These are phyloP conservation scores for Pseudogymnoascus sp. DNA, from an alignment of 2,329 filamentous ascomycete species.

Conservation along the genomic window DNA sequence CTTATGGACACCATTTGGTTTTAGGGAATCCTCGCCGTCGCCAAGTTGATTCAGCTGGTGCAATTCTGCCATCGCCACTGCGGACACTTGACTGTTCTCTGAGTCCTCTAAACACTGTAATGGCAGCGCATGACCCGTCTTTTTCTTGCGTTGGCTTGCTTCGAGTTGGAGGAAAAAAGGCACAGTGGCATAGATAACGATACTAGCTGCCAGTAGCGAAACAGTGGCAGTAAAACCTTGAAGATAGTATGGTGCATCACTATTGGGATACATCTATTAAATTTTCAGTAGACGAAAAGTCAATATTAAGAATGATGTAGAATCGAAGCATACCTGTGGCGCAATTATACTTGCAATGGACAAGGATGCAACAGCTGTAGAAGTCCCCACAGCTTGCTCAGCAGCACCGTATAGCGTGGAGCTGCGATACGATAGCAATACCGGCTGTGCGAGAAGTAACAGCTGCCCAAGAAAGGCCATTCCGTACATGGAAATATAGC, in stretches of 20 bases:
- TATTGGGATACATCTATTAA: slow-evolving; percentile 7
- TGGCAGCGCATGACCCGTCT: slow-evolving; percentile 8
- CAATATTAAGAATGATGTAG: neutral
- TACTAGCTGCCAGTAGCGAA: slow-evolving; percentile 15
- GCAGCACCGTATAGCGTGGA: slow-evolving; percentile 5
- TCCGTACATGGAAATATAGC: slow-evolving; percentile 14
- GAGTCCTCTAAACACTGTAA: slow-evolving; percentile 4
- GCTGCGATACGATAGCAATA: slow-evolving; percentile 8
- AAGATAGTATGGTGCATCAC: slow-evolving; percentile 12
- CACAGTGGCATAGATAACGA: slow-evolving; percentile 11
- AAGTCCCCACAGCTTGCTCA: slow-evolving; percentile 7
- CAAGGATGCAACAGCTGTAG: slow-evolving; percentile 1
- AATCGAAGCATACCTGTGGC: slow-evolving; percentile 13
- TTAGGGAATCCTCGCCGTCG: neutral
- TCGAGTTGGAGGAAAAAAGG: slow-evolving; percentile 5
- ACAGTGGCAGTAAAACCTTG: slow-evolving; percentile 17
- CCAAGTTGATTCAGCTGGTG: slow-evolving; percentile 8
- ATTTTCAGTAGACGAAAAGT: neutral
- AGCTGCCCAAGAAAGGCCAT: slow-evolving; percentile 21
- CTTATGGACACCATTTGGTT: neutral
- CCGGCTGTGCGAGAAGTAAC: slow-evolving; percentile 14
- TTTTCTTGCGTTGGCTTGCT: slow-evolving; percentile 5
- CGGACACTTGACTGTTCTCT: slow-evolving; percentile 12
- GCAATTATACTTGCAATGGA: slow-evolving; percentile 1
- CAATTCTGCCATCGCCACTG: slow-evolving; percentile 1